Evolutionary conservation across 2,329 filamentous ascomycete species (phyloP).

Genomic region (Ploettnerulaceae sp.): DNA sequence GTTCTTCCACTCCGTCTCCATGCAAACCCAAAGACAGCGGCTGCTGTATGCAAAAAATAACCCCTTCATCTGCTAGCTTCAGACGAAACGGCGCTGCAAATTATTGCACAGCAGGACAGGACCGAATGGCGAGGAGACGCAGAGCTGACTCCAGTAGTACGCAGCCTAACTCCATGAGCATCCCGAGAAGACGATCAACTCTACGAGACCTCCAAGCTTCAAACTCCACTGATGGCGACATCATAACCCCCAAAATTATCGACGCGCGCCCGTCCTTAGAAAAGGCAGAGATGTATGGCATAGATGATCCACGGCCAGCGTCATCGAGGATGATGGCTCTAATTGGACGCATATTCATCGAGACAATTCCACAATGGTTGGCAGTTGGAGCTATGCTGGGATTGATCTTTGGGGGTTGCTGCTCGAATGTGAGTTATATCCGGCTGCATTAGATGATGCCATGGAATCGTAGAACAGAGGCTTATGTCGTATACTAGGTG

Average conservation of each 20-base stretch:
- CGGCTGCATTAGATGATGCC: slow-evolving; percentile 2
- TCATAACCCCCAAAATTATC: slow-evolving; percentile 45
- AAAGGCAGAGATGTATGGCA: slow-evolving; percentile 51
- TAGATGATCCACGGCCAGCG: slow-evolving; percentile 47
- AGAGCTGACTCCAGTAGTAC: slow-evolving; percentile 34
- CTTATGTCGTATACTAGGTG: slow-evolving; percentile 54
- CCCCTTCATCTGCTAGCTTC: background rate
- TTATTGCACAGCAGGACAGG: background rate
- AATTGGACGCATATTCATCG: slow-evolving; percentile 49
- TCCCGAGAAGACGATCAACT: slow-evolving; percentile 42
- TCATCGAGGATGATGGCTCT: slow-evolving; percentile 47
- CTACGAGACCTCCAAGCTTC: slow-evolving; percentile 41
- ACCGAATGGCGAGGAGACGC: slow-evolving; percentile 33
- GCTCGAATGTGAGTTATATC: slow-evolving; percentile 68
- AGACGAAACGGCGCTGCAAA: slow-evolving; percentile 1
- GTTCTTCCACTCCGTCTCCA: background rate
- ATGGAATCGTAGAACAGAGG: slow-evolving; percentile 13
- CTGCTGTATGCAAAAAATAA: too few species aligned
- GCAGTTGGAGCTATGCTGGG: slow-evolving; percentile 64
- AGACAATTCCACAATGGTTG: slow-evolving; percentile 58
- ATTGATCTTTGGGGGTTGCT: slow-evolving; percentile 93
- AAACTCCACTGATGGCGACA: slow-evolving; percentile 36
- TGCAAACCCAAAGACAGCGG: too few species aligned
- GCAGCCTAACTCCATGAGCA: slow-evolving; percentile 38
- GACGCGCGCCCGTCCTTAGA: slow-evolving; percentile 50